These are phyloP conservation scores for Flaveria ramosissima DNA, from an alignment of 129 eudicot genomes.

Conservation along the genomic window DNA sequence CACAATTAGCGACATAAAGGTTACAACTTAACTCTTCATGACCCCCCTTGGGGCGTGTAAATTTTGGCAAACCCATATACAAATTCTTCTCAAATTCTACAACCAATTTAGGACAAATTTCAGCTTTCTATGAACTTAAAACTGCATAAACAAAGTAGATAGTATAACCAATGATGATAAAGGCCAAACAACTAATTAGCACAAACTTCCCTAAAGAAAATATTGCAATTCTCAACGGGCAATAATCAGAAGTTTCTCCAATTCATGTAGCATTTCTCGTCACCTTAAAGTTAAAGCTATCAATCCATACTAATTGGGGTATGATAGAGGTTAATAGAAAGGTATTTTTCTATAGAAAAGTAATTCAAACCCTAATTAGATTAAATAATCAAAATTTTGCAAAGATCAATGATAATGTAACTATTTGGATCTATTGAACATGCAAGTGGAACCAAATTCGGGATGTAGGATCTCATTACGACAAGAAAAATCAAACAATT, in stretches of 20 bases:
- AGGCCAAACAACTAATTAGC: background rate
- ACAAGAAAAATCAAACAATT: background rate
- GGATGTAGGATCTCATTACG: background rate
- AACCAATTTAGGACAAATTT: slow-evolving; percentile 15
- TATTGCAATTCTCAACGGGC: no score
- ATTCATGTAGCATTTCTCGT: no score
- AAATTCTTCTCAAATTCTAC: slow-evolving; percentile 18
- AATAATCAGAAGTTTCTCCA: no score
- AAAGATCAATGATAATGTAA: no score
- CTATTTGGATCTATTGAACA: background rate
- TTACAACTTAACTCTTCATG: slow-evolving; percentile 48
- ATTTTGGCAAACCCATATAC: slow-evolving; percentile 66
- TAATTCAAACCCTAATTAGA: no score
- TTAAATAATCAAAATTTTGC: no score
- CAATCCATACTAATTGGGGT: no score
- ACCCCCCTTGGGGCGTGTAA: slow-evolving; percentile 58
- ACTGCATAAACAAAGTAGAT: slow-evolving; percentile 7
- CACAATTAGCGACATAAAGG: slow-evolving; percentile 92
- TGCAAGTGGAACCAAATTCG: background rate
- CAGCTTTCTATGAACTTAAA: background rate
- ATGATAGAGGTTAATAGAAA: no score
- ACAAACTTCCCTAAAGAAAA: no score
- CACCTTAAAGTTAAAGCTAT: no score
- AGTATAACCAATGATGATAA: background rate
- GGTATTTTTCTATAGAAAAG: no score